Evolutionary conservation across 768 basidiomycete species (phyloP).

Genomic region (Lactarius pseudohatsudake): DNA sequence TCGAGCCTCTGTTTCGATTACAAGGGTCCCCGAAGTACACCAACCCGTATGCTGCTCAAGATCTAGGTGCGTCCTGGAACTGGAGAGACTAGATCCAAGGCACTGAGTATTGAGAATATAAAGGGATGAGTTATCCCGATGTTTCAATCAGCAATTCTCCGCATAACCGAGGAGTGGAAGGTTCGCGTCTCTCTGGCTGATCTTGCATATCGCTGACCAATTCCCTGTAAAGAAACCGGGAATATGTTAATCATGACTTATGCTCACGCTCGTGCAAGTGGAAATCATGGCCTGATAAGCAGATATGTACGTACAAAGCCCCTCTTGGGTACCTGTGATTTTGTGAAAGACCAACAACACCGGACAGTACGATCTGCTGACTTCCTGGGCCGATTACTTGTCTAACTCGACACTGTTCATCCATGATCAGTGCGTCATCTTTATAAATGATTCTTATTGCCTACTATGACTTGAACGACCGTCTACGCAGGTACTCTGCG

Average conservation of each 20-base stretch:
- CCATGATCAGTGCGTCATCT: conserved; percentile 49
- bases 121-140: conserved; percentile 15
- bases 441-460: conserved; percentile 43
- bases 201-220: not conserved
- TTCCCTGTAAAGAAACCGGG: conserved; percentile 30
- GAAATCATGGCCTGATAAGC: conserved; percentile 31
- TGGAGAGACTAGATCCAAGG: no score
- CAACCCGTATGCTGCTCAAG: conserved; percentile 23
- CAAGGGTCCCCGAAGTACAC: conserved; percentile 24
- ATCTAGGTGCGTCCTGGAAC: conserved; percentile 26
- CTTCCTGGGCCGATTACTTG: conserved; percentile 37
- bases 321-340: not conserved
- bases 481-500: conserved; percentile 16
- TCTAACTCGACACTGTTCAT: conserved; percentile 47
- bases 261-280: conserved; percentile 32
- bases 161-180: conserved; percentile 15
- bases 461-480: conserved; percentile 10
- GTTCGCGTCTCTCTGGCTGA: not conserved
- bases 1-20: conserved; percentile 31
- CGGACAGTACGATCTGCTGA: conserved; percentile 32
- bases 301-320: conserved; percentile 25
- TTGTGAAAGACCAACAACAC: not conserved
- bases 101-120: not conserved
- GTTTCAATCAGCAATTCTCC: not conserved
- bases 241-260: conserved; percentile 40